Conservation (phyloP, 2,329 filamentous ascomycete species). For the Alternaria sp. region DNA sequence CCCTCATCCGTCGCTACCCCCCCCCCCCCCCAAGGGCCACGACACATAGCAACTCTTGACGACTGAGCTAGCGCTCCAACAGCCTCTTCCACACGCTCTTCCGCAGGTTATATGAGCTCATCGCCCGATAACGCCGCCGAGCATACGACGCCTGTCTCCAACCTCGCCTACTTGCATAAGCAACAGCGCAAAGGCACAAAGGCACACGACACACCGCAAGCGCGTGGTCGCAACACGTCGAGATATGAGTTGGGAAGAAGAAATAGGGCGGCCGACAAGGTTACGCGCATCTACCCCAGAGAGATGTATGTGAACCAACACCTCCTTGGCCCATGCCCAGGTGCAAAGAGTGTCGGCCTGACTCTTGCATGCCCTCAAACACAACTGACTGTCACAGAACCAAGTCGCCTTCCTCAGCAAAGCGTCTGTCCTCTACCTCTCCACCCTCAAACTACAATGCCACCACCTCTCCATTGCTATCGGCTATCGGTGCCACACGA, state of each 20-base stretch:
- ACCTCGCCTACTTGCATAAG: slow-evolving; percentile 48
- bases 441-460: slow-evolving; percentile 49
- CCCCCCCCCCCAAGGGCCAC: slow-evolving; percentile 5
- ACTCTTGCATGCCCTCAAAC: slow-evolving; percentile 14
- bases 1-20: slow-evolving; percentile 26
- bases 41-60: slow-evolving; percentile 11
- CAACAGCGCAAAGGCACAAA: slow-evolving; percentile 48
- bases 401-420: slow-evolving; percentile 48
- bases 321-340: not conserved
- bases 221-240: slow-evolving; percentile 50
- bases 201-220: slow-evolving; percentile 47
- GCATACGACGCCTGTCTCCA: slow-evolving; percentile 44
- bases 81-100: slow-evolving; percentile 12
- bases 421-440: slow-evolving; percentile 48
- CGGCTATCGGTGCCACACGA: slow-evolving; percentile 51
- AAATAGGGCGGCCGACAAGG: slow-evolving; percentile 50
- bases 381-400: slow-evolving; percentile 40
- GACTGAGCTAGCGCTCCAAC: slow-evolving; percentile 22
- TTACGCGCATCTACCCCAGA: slow-evolving; percentile 53
- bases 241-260: slow-evolving; percentile 55
- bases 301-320: slow-evolving; percentile 46
- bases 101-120: slow-evolving; percentile 52
- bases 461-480: slow-evolving; percentile 51
- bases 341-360: slow-evolving; percentile 4
- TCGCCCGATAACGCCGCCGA: slow-evolving; percentile 47